Base-by-base conservation (phyloP, 2,329 filamentous ascomycete genomes). In the Phoma sp. region DNA sequence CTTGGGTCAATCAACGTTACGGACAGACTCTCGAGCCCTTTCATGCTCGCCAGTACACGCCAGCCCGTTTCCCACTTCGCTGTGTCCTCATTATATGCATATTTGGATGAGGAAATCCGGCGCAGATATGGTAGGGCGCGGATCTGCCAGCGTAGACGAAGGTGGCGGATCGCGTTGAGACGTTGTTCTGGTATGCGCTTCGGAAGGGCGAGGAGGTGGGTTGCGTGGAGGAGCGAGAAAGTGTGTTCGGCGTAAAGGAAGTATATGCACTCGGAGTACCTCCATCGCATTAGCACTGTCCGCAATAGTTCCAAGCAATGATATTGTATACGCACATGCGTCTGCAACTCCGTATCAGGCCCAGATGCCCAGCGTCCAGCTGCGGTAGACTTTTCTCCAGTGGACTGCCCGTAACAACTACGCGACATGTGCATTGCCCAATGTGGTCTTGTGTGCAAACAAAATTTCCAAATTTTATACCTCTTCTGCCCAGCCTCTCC, bases 11-110 rank as follows among this genome's bases (percentile, higher is more conserved):
- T 31, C 15, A 75, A 19, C 17, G 62, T 61, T 6, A 75, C 71
- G 22, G 55, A 61, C 33, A 75, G 45, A 37, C 68, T 59, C 15
- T 62, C 43, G 40, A 75, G 32, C 2, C 64, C 63, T 15, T 59
- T 40, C 72, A 75, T 71, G 1, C 51, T 35, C 0, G 68, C 62
- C 15, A 75, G 38, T 0, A 71, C 69, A 0, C 27, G 27, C 73
- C 73, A 75, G 1, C 49, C 66, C 3, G 58, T 62, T 40, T 69
- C 64, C 73, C 73, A 75, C 38, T 73, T 72, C 27, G 49, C 55
- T 1, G 73, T 74, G 24, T 75, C 73, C 39, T 75, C 73, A 24
- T 63, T 70, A 43, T 74, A 75, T 3, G 71, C 71, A 24, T 66
- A 56, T 17, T 61, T 62, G 3, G 62, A 58, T 0, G 58, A 53